Conservation (phyloP, 78 protist species). For the Salpingoeca rosetta region DNA sequence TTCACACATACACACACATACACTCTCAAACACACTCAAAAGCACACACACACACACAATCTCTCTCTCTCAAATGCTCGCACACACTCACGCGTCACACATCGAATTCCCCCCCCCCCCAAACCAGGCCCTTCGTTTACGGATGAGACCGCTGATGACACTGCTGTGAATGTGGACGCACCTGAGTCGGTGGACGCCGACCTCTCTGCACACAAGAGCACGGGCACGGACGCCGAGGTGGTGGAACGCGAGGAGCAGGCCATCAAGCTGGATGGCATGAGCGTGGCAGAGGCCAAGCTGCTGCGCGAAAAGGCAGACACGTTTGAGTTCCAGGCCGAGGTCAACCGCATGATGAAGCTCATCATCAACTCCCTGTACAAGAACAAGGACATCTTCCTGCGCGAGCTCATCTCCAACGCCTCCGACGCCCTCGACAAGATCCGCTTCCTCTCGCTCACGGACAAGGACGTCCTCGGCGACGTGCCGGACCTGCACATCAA, state of each 20-base stretch:
- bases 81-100: not conserved
- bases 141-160: not conserved
- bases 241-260: not conserved
- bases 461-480: constrained; percentile 60
- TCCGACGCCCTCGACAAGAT: constrained; percentile 65
- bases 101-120: not conserved
- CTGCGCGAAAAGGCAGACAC: constrained; percentile 13
- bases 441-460: constrained; percentile 85
- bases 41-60: too few relatives aligned
- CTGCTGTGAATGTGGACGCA: not conserved
- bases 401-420: constrained; percentile 97
- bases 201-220: not conserved
- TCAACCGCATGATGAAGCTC: constrained; percentile 79
- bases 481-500: constrained; percentile 74
- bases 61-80: not conserved
- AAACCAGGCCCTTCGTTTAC: not conserved
- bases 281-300: not conserved
- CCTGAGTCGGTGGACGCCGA: not conserved
- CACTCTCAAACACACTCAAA: too few relatives aligned
- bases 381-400: constrained; percentile 94
- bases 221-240: not conserved
- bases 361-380: constrained; percentile 97
- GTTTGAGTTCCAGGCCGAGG: constrained; percentile 88
- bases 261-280: not conserved
- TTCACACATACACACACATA: too few relatives aligned